Evolutionary conservation across 371 early-diverging fungal genomes (phyloP), one percentile per base, ranked within the genome.

Genomic region (Phascolomyces articulosus): DNA sequence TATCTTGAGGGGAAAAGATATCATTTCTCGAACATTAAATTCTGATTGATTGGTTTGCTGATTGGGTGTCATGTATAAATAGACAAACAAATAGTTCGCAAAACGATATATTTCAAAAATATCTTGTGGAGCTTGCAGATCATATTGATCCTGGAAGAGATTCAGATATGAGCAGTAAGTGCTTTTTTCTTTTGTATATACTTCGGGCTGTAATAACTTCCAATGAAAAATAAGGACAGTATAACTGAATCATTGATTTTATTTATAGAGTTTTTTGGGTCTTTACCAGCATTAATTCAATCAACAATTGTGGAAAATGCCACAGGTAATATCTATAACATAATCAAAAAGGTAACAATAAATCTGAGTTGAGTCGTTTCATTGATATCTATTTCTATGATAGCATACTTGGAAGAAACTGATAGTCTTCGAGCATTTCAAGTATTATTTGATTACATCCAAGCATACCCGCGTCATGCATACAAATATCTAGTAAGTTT

Each of bases 391-490:
- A n/a, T n/a, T n/a, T n/a, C n/a, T n/a, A n/a, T 20, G 38, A 47
- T 58, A 74, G 80, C 60, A 27, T 72, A 67, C 40, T 58, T 75
- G 27, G 72, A 76, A 56, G 76, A 72, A 60, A 70, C 64, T 23
- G 76, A 76, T 61, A 65, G 69, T 2, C 65, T 74, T 55, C 64
- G 67, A 48, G 69, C 76, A n/a, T 75, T 71, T 57, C 71, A 75
- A 40, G 61, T 80, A 13, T 48, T 80, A 3, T 77, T 77, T 47
- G 74, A 74, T 29, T 80, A 80, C 40, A 80, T 78, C 24, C 75
- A 77, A 67, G 70, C 72, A 1, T 80, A 73, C 60, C 80, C 80
- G 55, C 71, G 78, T 9, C 78, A 80, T 65, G 78, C 80, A 27
- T 80, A 80, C 53, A 80, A 80, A 67, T 80, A 80, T 24, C 29